Percentiles rank a stretch among this genome's conserved stretches.
Conservation (phyloP, 169 alveolate genomes). For the Plasmodium ovale region DNA sequence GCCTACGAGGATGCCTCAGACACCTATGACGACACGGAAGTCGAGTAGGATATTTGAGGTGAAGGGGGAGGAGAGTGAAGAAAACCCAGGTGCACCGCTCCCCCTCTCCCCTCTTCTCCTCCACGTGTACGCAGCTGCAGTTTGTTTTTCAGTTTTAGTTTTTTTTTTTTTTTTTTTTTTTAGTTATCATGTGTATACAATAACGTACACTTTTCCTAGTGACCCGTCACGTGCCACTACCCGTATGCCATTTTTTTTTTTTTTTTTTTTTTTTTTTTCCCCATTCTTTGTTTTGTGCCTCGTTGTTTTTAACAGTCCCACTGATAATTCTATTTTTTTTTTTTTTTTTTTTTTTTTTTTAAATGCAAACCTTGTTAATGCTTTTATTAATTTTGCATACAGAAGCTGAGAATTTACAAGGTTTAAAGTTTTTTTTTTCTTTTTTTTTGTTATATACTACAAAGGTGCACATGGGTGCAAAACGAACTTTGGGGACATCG, state of each 20-base stretch:
- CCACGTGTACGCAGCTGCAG: too few relatives aligned
- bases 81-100: too few relatives aligned
- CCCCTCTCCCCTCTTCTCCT: background rate
- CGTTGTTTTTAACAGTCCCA: background rate
- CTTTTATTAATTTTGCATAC: background rate
- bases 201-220: too few relatives aligned
- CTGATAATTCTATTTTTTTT: background rate
- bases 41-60: slow-evolving; percentile 15
- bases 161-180: background rate
- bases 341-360: background rate
- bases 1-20: slow-evolving; percentile 74
- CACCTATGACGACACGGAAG: slow-evolving; percentile 65
- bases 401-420: background rate
- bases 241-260: background rate
- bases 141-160: background rate
- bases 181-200: background rate
- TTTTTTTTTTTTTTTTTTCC: background rate
- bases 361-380: background rate
- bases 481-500: too few relatives aligned
- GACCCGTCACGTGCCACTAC: background rate
- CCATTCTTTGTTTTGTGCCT: background rate
- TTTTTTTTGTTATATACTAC: too few relatives aligned
- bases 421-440: too few relatives aligned
- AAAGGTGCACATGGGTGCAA: too few relatives aligned
- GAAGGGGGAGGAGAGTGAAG: too few relatives aligned